These are phyloP conservation scores for Heterobasidion annosum DNA, from an alignment of 1,284 basidiomycete species.

Conservation along the genomic window DNA sequence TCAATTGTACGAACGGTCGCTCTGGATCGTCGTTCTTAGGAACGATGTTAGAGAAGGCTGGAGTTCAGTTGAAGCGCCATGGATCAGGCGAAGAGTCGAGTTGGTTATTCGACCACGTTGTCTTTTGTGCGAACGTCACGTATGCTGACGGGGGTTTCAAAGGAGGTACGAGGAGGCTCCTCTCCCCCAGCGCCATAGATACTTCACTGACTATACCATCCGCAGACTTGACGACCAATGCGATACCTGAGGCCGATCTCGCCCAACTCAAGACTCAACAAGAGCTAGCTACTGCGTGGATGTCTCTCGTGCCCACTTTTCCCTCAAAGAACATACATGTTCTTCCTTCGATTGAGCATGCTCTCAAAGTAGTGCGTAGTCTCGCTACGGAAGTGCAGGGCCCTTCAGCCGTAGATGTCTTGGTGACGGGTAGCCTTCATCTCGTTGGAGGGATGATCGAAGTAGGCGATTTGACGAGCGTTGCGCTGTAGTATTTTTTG, in stretches of 20 bases:
- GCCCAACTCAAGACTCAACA: slow-evolving; percentile 67
- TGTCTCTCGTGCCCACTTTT: slow-evolving; percentile 51
- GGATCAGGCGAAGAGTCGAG: slow-evolving; percentile 25
- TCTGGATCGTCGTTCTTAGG: slow-evolving; percentile 70
- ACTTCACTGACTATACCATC: neutral
- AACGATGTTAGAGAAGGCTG: slow-evolving; percentile 42
- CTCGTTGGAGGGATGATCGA: slow-evolving; percentile 94
- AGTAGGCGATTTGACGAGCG: slow-evolving; percentile 68
- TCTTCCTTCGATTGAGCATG: slow-evolving; percentile 85
- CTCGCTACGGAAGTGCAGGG: slow-evolving; percentile 15
- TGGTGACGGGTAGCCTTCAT: slow-evolving; percentile 91
- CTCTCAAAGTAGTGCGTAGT: slow-evolving; percentile 55
- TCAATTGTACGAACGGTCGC: slow-evolving; percentile 94
- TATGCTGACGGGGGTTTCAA: slow-evolving; percentile 86
- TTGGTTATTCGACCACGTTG: slow-evolving; percentile 72
- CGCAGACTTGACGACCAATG: slow-evolving; percentile 7
- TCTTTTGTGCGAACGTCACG: slow-evolving; percentile 96
- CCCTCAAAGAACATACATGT: slow-evolving; percentile 61
- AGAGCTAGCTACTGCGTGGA: slow-evolving; percentile 73
- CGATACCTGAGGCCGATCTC: slow-evolving; percentile 53
- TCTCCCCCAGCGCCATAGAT: neutral
- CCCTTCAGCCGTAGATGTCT: slow-evolving; percentile 41
- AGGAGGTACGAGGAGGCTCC: slow-evolving; percentile 53
- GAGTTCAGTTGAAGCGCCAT: slow-evolving; percentile 35
- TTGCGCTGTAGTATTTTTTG: slow-evolving; percentile 31